Conservation (phyloP, 2,329 filamentous ascomycete species). For the Trichoderma hamatum region DNA sequence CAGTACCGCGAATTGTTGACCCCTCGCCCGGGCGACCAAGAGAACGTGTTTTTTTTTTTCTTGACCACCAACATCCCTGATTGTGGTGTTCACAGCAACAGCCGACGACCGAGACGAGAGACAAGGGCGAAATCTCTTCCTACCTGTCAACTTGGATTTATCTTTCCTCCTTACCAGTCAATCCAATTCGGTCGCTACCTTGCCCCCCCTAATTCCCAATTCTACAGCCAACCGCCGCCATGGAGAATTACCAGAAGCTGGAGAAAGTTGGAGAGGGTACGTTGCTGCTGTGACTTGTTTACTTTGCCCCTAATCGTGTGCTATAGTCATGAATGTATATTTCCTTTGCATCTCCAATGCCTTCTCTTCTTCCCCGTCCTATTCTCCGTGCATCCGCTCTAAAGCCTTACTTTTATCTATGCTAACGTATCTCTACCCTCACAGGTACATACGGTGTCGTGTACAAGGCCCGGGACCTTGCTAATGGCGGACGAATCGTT, state of each 20-base stretch:
- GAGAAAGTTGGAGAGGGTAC: conserved; percentile 95
- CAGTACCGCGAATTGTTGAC: conserved; percentile 24
- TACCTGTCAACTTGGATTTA: background rate
- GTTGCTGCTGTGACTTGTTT: conserved; percentile 33
- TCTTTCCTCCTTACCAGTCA: background rate
- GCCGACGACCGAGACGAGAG: background rate
- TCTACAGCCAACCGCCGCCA: conserved; percentile 43
- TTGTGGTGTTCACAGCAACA: conserved; percentile 19
- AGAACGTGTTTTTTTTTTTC: conserved; percentile 20
- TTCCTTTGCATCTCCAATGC: background rate
- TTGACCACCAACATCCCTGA: conserved; percentile 4
- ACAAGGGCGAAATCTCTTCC: background rate
- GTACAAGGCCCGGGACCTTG: conserved; percentile 89
- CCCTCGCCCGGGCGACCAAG: conserved; percentile 23
- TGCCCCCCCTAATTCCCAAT: background rate
- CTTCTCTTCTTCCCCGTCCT: background rate
- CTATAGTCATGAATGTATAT: background rate
- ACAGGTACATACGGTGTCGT: conserved; percentile 92
- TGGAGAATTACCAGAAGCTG: conserved; percentile 97
- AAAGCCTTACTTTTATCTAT: background rate
- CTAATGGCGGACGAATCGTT: conserved; percentile 80
- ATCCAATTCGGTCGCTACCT: background rate
- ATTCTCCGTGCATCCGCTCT: background rate
- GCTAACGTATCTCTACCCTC: conserved; percentile 19
- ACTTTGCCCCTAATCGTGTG: background rate